Conservation (phyloP, 202 grass and related monocot species). For the Carex sylvatica region DNA sequence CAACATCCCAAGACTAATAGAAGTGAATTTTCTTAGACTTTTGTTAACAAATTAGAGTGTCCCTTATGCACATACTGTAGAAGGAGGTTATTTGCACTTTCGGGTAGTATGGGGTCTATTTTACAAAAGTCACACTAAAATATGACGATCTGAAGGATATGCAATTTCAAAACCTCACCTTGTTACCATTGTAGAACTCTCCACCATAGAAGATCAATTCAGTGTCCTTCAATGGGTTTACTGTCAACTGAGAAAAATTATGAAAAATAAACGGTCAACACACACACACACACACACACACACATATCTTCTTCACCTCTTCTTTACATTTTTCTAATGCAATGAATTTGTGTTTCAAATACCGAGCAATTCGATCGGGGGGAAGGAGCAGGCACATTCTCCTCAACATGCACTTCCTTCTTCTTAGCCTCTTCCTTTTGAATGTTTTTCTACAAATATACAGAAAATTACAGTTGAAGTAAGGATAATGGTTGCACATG, state of each 20-base stretch:
- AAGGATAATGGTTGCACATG: not conserved
- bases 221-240: conserved; percentile 79
- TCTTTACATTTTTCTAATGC: conserved; percentile 1
- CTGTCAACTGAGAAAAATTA: conserved; percentile 51
- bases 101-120: not conserved
- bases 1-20: not conserved
- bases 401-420: conserved; percentile 91
- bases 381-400: conserved; percentile 77
- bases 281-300: not conserved
- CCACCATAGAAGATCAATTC: conserved; percentile 87
- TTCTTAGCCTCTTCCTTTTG: conserved; percentile 98
- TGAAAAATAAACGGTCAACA: not conserved
- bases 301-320: not conserved
- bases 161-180: conserved; percentile 39
- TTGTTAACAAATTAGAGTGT: not conserved
- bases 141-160: not conserved
- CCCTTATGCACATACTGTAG: not conserved
- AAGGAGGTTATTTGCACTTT: not conserved
- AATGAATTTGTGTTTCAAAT: conserved; percentile 17
- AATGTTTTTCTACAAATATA: conserved; percentile 59
- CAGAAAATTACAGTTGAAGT: not conserved
- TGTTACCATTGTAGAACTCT: conserved; percentile 97
- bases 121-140: not conserved
- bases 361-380: conserved; percentile 84
- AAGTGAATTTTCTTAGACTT: not conserved